Conservation (phyloP, 73 alveolate genomes). For the Effrenium voratum region DNA sequence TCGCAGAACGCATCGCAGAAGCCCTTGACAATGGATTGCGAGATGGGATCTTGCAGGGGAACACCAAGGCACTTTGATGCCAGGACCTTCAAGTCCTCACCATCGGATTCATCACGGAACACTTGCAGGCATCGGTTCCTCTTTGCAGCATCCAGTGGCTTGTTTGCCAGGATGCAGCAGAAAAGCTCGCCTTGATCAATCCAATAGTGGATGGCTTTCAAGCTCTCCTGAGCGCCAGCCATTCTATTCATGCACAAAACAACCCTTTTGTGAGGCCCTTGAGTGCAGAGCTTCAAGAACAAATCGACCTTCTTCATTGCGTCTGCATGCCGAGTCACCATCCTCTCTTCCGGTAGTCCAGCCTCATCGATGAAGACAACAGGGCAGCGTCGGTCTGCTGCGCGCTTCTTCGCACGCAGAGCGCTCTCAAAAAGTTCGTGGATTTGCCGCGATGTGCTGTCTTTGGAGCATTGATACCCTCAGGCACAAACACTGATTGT, state of each 20-base stretch:
- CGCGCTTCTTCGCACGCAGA: constrained; percentile 47
- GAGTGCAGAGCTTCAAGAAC: no score
- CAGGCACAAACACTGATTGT: not conserved
- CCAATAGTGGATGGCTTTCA: constrained; percentile 78
- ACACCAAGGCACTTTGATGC: constrained; percentile 45
- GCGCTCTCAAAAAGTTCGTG: constrained; percentile 81
- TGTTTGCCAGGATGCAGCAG: constrained; percentile 46
- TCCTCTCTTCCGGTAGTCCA: constrained; percentile 43
- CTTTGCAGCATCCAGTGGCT: constrained; percentile 75
- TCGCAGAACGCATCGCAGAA: constrained; percentile 1
- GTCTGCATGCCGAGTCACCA: no score
- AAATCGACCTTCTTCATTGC: no score
- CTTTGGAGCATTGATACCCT: constrained; percentile 81
- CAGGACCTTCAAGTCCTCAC: constrained; percentile 45
- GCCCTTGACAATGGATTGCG: constrained; percentile 33
- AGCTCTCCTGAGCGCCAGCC: no score
- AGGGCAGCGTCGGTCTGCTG: constrained; percentile 23
- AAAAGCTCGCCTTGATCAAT: constrained; percentile 41
- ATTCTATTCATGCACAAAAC: no score
- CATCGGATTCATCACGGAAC: constrained; percentile 68
- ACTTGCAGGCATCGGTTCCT: constrained; percentile 72
- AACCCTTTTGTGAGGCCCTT: no score
- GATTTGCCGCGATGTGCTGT: constrained; percentile 34
- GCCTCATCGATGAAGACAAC: constrained; percentile 81
- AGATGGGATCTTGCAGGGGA: constrained; percentile 35